Base-by-base conservation (phyloP, 345 rosid genomes). In the Salix arbutifolia region DNA sequence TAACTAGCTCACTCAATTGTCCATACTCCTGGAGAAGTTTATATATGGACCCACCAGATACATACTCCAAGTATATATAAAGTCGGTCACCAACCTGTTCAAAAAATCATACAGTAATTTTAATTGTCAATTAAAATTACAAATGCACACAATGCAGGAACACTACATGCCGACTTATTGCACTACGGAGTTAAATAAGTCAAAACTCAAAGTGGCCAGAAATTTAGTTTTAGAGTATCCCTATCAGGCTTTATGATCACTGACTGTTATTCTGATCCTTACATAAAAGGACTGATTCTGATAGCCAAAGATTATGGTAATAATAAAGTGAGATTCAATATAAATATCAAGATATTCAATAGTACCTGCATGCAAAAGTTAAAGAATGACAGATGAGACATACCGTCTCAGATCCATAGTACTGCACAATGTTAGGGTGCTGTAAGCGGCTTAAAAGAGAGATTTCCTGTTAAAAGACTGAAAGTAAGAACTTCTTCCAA, bases 11-110 rank as follows among this genome's bases (percentile, higher is more conserved):
- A 13, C 92, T 89, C n/a, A 91, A 81, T 52, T 79, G 88, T 50
- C 96, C 96, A 80, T 91, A 91, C 8, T 91, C 96, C 83, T 87
- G 93, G 67, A 91, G 96, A 75, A 91, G 82, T 84, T 88, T 91
- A 83, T 91, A 88, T 53, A 91, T 91, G 66, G 96, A 91, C 37
- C 96, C 96, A 74, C 91, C 96, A 75, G 96, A 90, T 38, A 90
- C 91, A 79, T 90, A 91, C 87, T 91, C 93, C 72, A 91, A 84
- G 85, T 88, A 91, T 77, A 91, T 91, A 72, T 90, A 91, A 52
- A 91, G 83, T 71, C 75, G 87, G 76, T 91, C 91, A 35, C 78
- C 94, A 61, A 88, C 89, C 93, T 91, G 89, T 52, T 70, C 56
- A 65, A 72, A 14, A 23, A n/a, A 73, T n/a, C 69, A 64, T 52